These are phyloP conservation scores for Talaromyces sp. DNA, from an alignment of 2,329 filamentous ascomycete species.

Conservation along the genomic window DNA sequence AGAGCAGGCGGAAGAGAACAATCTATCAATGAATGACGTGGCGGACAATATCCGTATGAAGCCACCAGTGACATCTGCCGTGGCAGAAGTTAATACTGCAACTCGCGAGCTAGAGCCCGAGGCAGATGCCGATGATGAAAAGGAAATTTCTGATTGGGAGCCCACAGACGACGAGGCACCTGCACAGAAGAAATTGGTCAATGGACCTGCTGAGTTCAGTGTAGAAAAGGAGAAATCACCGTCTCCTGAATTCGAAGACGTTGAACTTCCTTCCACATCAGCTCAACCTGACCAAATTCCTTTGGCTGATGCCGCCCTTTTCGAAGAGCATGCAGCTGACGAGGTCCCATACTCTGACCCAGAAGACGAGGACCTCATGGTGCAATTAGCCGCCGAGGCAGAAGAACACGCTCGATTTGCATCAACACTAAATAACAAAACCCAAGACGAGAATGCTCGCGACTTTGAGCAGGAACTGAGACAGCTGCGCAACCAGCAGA, in stretches of 20 bases:
- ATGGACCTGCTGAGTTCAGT: background rate
- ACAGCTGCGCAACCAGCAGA: slow-evolving; percentile 85
- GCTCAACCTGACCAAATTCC: slow-evolving; percentile 16
- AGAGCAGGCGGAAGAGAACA: background rate
- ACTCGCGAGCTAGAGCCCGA: slow-evolving; percentile 19
- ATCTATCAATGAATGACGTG: slow-evolving; percentile 4
- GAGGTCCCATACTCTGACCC: slow-evolving; percentile 72
- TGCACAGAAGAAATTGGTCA: background rate
- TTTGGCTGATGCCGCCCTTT: slow-evolving; percentile 13
- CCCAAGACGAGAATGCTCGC: slow-evolving; percentile 62
- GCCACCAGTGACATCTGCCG: slow-evolving; percentile 8
- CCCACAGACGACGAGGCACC: slow-evolving; percentile 14
- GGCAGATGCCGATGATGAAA: slow-evolving; percentile 15
- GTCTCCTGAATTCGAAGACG: slow-evolving; percentile 50
- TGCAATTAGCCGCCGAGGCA: slow-evolving; percentile 80
- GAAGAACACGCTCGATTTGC: slow-evolving; percentile 94
- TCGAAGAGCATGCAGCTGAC: slow-evolving; percentile 22
- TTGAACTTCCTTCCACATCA: slow-evolving; percentile 28
- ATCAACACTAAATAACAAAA: slow-evolving; percentile 74
- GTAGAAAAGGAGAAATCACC: slow-evolving; percentile 26
- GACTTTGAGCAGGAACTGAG: slow-evolving; percentile 86
- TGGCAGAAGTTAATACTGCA: background rate
- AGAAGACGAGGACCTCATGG: slow-evolving; percentile 84
- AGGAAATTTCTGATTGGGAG: slow-evolving; percentile 11
- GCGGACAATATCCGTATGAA: slow-evolving; percentile 6